Evolutionary conservation across 1,139 yeast genomes (phyloP), one percentile per base, ranked within the genome.

Genomic region (Blastobotrys capitulatus): DNA sequence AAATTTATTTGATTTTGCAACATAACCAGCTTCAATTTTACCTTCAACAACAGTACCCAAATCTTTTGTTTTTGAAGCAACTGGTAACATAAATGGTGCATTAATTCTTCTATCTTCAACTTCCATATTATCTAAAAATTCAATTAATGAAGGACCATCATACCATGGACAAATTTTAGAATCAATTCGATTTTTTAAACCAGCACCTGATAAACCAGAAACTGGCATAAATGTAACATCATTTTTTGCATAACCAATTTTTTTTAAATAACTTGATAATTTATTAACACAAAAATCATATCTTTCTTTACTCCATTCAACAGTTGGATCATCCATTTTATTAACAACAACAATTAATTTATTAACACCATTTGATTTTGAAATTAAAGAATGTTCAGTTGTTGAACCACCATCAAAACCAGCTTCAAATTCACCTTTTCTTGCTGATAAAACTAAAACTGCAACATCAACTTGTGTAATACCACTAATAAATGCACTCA

Each of bases 381-480:
- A 97, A 69, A 92, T 79, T 58, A 92, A 77, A 42, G 98, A 98
- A 69, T 92, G 98, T 77, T 92, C 98, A 75, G 97, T 84, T 56
- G 98, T 90, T 75, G 92, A 97, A 59, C 98, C 98, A 63, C 97
- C 97, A 76, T 94, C 97, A 69, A 92, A 92, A 57, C 98, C 98
- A 55, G 98, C 94, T 76, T 92, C 98, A 73, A 90, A 92, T 72
- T 92, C 98, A 73, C 98, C 98, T 74, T 89, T 89, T 79, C 98
- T 87, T 54, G 97, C 97, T 59, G 96, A 87, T 62, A 92, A 92
- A 52, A 92, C 97, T 67, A 92, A 80, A 60, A 92, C 82, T 71
- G 97, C 98, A 56, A 92, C 92, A 72, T 92, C 98, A 47, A 97
- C 98, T 75, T 92, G 99, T 39, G 98, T 89, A 12, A 98, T 98